Evolutionary conservation across 257 asterid species (phyloP), one percentile per base, ranked within the genome.

Genomic region (Fraxinus quadrangulata): DNA sequence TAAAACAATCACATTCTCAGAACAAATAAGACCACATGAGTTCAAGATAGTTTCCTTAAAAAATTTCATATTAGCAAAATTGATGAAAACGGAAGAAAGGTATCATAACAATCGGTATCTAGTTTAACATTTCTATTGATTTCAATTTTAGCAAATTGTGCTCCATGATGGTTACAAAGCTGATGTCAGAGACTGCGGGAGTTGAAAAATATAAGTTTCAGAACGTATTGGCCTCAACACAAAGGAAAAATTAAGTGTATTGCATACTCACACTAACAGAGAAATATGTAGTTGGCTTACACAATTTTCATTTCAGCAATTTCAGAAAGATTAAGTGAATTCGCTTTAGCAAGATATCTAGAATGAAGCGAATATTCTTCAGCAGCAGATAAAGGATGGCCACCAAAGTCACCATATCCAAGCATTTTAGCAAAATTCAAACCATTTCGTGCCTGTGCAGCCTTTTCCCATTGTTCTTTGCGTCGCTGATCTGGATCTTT

Each of bases 291-390:
- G 70, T 75, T 74, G 69, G 34, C 99, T 89, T 90, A 93, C 99
- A 93, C 89, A 59, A 93, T 95, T 87, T 89, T 95, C 99, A 93
- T 93, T 82, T 95, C 99, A 28, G 94, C 96, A 70, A 95, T 90
- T 72, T 95, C 98, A 39, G 98, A 95, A 76, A 93, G 97, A 87
- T 87, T 91, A 37, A 87, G 88, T 71, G 99, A 90, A 87, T 90
- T 95, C 51, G 99, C 98, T 90, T 93, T 95, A 73, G 97, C 86
- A 68, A 95, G 96, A 87, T 93, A 95, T 91, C 97, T 85, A 54
- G 99, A 91, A 84, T 95, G 98, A 79, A 93, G 93, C 0, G 99
- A 93, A 81, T 91, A 95, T 82, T 95, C 99, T 85, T 95, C 99
- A 31, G 99, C 93, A 69, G 97, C 90, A 42, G 98, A 90, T 79